Base-by-base conservation (phyloP, 2,329 filamentous ascomycete species). In the Ophiostoma ulmi region DNA sequence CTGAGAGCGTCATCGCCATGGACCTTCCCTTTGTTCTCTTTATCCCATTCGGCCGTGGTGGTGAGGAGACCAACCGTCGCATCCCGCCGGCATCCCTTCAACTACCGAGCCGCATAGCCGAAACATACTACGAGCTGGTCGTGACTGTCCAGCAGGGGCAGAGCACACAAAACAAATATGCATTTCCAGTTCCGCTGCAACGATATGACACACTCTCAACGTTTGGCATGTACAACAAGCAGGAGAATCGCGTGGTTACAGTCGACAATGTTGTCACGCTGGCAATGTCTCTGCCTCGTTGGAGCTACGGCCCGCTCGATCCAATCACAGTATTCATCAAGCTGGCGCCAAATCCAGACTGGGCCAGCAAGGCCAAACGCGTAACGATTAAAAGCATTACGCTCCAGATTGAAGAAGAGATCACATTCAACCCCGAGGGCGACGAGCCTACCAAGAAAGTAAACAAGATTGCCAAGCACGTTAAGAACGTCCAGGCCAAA, bases 191-290 rank as follows among this genome's bases (percentile, higher is more conserved):
- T 55, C 94, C 94, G 1, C 88, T 99, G 75, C 89, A 92, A 75
- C 87, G 95, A 78, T 99, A 98, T 82, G 95, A 99, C 80, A 99
- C 94, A 1, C 84, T 99, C 67, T 97, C 94, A 61, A 98, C 95
- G 1, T 99, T 99, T 81, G 95, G 95, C 80, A 98, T 98, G 95
- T 99, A 98, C 83, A 98, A 98, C 81, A 90, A 93, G 70, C 94
- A 94, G 20, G 94, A 97, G 80, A 91, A 91, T 72, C 92, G 93
- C 70, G 91, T 96, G 76, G 88, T 90, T 72, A 92, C 93, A 41
- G 88, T 91, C 69, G 95, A 98, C 81, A 95, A 97, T 79, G 83
- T 98, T 70, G 92, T 98, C 72, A 96, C 93, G 10, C 83, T 98
- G 70, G 93, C 92, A 65, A 97, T 97, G 75, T 97, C 93, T 73